Base-by-base conservation (phyloP, 1,284 basidiomycete genomes). In the Leccinum variabile region DNA sequence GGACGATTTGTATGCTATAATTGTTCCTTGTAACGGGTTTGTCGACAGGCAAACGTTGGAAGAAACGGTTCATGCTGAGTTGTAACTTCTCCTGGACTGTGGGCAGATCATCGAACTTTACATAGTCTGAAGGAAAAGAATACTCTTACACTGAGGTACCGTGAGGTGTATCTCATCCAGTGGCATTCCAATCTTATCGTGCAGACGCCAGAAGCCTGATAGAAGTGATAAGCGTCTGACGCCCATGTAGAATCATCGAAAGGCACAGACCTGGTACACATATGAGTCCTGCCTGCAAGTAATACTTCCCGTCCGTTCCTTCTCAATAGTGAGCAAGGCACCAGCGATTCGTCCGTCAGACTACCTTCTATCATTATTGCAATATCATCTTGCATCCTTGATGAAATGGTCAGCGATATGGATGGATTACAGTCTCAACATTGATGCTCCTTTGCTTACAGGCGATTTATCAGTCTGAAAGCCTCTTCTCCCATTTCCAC, bases 21-120 rank as follows among this genome's bases (percentile, higher is more conserved):
- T 93, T 93, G 77, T 89, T 88, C 59, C 91, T 82, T 60, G 82
- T 77, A 44, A 91, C 86, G 3, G 91, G 87, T 72, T 90, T 89
- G 69, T 87, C 84, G 33, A 88, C 80, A 32, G 83, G 69, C 59
- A 92, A 68, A 56, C 85, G 82, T 67, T 78, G 80, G 79, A 92
- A 91, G 78, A 89, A 92, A 59, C 88, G 83, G 59, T 81, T 82
- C 79, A 92, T 81, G 69, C 88, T 85, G 28, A 77, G 74, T 61
- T 90, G 81, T 41, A 91, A 78, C 72, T 88, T 91, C 65, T 84
- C 82, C 68, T 82, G 75, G 72, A 87, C 89, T 90, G n/a, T n/a
- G 59, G 28, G 85, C 80, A 2, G n/a, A 30, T 9, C 11, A 9
- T 56, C 58, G 14, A 50, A 2, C 5, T 35, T 33, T 32, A 28